A percentile compares a stretch with the other conserved stretches of the same genome.
Evolutionary conservation across 1,284 basidiomycete species (phyloP).

Genomic region (Irpex rosettiformis): DNA sequence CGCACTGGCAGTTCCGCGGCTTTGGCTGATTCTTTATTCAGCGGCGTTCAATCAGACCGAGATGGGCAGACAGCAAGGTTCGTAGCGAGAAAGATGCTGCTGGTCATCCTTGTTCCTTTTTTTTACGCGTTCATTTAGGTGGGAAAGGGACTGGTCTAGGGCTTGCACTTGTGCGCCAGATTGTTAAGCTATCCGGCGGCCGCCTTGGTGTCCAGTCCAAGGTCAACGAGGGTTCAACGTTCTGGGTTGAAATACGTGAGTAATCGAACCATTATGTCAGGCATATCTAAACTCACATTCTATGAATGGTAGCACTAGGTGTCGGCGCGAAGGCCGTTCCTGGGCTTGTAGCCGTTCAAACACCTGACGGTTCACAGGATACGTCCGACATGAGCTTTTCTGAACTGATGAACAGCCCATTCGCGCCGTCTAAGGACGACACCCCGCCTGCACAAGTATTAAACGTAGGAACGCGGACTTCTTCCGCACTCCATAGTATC

Average conservation of each 20-base stretch:
- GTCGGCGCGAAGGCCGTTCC: conserved; percentile 29
- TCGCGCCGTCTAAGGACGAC: background rate
- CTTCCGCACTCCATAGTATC: conserved; percentile 56
- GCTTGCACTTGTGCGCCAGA: conserved; percentile 82
- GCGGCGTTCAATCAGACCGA: conserved; percentile 79
- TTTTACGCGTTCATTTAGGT: conserved; percentile 31
- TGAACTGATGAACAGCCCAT: background rate
- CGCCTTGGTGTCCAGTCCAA: conserved; percentile 73
- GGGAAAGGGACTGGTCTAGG: conserved; percentile 88
- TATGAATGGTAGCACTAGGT: conserved; percentile 30
- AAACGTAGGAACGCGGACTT: background rate
- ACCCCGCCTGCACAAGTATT: background rate
- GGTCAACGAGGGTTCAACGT: conserved; percentile 62
- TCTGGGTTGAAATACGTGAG: conserved; percentile 77
- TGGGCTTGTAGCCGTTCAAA: background rate
- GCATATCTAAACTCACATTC: background rate
- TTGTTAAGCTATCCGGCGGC: conserved; percentile 81
- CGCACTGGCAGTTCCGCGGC: background rate
- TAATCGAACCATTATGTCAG: conserved; percentile 4
- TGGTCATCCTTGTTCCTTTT: background rate
- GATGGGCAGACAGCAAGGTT: conserved; percentile 75
- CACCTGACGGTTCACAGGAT: background rate
- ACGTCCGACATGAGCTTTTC: background rate
- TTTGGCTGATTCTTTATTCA: conserved; percentile 22
- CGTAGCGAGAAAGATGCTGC: background rate